Percentiles rank a stretch among this genome's conserved stretches.
Evolutionary conservation across 2,329 filamentous ascomycete species (phyloP).

Genomic region (Pezicula neosporulosa): DNA sequence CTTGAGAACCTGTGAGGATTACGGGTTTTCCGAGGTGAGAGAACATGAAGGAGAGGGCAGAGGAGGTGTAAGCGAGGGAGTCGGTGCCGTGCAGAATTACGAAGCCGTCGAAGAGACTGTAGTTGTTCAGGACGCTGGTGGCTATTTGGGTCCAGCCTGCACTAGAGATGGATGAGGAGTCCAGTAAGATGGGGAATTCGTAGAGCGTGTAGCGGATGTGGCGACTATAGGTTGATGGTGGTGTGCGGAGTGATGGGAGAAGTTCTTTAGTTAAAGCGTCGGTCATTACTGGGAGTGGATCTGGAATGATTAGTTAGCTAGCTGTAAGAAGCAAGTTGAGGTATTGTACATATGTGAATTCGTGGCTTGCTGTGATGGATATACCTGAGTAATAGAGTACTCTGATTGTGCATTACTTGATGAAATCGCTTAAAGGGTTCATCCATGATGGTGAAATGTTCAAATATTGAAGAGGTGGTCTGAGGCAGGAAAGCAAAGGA

Average conservation of each 20-base stretch:
- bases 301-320: conserved; percentile 12
- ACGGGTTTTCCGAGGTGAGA: conserved; percentile 69
- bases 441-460: too few relatives aligned
- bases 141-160: conserved; percentile 71
- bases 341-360: background rate
- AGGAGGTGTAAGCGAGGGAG: conserved; percentile 66
- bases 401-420: too few relatives aligned
- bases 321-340: background rate
- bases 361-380: background rate
- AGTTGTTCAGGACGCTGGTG: conserved; percentile 55
- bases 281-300: conserved; percentile 27
- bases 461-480: too few relatives aligned
- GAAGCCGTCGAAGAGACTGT: conserved; percentile 67
- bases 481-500: too few relatives aligned
- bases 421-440: too few relatives aligned
- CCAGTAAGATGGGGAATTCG: conserved; percentile 65
- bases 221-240: conserved; percentile 59
- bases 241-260: conserved; percentile 46
- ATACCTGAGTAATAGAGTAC: too few relatives aligned
- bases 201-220: conserved; percentile 65
- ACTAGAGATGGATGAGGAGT: conserved; percentile 69
- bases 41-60: conserved; percentile 71
- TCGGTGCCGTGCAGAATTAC: conserved; percentile 72
- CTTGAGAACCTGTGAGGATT: conserved; percentile 60
- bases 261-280: conserved; percentile 19